Percentiles rank a stretch among this genome's conserved stretches.
Conservation (phyloP, 768 basidiomycete genomes). For the Macrolepiota dolichaula region DNA sequence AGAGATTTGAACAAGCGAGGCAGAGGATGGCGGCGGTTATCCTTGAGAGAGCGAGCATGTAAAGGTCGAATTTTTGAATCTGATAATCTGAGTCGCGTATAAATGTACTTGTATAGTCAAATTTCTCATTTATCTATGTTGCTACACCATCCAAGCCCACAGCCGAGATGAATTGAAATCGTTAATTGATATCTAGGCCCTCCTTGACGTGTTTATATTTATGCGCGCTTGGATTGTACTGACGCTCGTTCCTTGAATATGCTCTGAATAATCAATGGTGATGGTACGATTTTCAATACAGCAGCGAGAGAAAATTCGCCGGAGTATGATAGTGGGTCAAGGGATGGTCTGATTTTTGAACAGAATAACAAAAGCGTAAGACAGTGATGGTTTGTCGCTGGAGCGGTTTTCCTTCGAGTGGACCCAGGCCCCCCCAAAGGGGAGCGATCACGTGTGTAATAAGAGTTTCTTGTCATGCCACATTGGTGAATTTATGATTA, state of each 20-base stretch:
- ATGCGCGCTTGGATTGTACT: no score
- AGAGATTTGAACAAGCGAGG: no score
- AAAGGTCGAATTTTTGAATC: no score
- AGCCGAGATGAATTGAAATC: no score
- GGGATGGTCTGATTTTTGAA: not conserved
- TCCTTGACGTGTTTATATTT: no score
- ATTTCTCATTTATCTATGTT: no score
- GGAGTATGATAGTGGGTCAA: not conserved
- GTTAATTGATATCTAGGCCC: no score
- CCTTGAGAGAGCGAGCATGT: no score
- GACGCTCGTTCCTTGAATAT: not conserved
- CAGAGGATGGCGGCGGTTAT: no score
- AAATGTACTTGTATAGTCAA: no score
- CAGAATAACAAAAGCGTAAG: not conserved
- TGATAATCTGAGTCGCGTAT: no score
- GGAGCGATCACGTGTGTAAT: not conserved
- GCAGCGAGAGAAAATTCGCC: not conserved
- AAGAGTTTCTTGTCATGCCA: slow-evolving; percentile 9
- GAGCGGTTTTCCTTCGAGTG: not conserved
- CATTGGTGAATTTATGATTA: not conserved
- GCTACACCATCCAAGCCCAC: no score
- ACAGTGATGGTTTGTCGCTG: not conserved
- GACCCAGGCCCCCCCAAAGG: not conserved
- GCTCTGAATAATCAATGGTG: not conserved
- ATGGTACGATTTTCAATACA: not conserved